Evolutionary conservation across 2,329 filamentous ascomycete genomes (phyloP), one percentile per base, ranked within the genome.

Genomic region (Onygenales sp.): DNA sequence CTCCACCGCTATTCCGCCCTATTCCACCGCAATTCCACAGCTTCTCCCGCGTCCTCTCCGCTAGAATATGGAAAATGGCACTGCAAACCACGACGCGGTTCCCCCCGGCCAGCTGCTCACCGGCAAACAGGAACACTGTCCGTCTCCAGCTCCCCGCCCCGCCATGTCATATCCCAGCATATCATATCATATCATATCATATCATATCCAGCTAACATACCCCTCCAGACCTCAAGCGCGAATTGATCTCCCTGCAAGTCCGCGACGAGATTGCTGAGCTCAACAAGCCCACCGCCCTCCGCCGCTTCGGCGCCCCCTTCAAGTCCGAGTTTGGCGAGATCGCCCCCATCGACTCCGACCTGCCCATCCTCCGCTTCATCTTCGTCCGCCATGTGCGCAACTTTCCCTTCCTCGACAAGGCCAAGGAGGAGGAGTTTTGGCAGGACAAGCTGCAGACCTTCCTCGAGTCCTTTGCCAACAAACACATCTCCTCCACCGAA

Each of bases 381-480:
- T 98, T 98, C 67, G 93, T 97, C 52, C 87, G 97, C 67, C 91
- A 97, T 83, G 84, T 98, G 55, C 89, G 93, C 65, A 94, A 97
- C 64, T 98, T 98, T 64, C 93, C 93, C 1, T 98, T 98, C 66
- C 81, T 98, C 59, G 90, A 98, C 72, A 89, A 95, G 77, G 93
- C 93, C 21, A 86, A 83, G 65, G 93, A 98, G 79, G 95, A 97
- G 79, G 93, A 98, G 72, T 98, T 98, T 66, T 98, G 93, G 93
- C 93, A 98, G 74, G 90, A 97, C 68, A 97, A 95, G 70, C 76
- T 98, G 56, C 93, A 98, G 76, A 82, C 91, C 89, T 98, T 98
- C 66, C 79, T 98, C 27, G 91, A 97, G 70, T 96, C 90, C 0
- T 98, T 98, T 69, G 92, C 93, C 11, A 93, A 86, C 67, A 98